Percentiles rank a stretch among this genome's conserved stretches.
These are phyloP conservation scores for Pichia ethanolica DNA, from an alignment of 805 yeast species.

Conservation along the genomic window DNA sequence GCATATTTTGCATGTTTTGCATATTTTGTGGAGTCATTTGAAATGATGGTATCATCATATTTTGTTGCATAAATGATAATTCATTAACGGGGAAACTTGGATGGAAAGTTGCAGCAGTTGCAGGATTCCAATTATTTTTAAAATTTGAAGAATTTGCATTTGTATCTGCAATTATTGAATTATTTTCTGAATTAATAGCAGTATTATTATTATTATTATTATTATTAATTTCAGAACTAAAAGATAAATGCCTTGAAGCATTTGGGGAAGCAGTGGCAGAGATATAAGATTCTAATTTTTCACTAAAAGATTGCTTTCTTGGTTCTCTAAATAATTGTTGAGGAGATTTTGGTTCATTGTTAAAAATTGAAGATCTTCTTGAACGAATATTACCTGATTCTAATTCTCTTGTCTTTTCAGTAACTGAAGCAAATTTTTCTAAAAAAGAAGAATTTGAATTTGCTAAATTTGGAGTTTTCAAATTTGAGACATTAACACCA, in stretches of 20 bases:
- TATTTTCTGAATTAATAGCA: conserved; percentile 25
- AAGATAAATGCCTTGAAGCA: conserved; percentile 24
- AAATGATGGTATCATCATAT: conserved; percentile 17
- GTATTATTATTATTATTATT: conserved; percentile 1
- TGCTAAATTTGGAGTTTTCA: conserved; percentile 14
- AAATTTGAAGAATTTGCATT: conserved; percentile 12
- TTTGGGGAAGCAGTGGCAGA: conserved; percentile 23
- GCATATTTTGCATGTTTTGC: too few relatives aligned
- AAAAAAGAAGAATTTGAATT: conserved; percentile 36
- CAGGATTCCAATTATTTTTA: conserved; percentile 57
- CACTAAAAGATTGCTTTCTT: conserved; percentile 46
- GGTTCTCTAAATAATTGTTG: conserved; percentile 26
- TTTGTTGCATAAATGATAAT: conserved; percentile 11
- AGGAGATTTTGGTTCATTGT: conserved; percentile 27
- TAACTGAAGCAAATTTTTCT: conserved; percentile 56
- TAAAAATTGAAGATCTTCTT: conserved; percentile 47
- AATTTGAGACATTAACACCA: conserved; percentile 31
- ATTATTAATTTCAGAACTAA: conserved; percentile 22
- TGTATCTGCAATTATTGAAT: conserved; percentile 26
- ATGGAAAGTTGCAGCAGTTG: conserved; percentile 51
- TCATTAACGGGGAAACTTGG: conserved; percentile 28
- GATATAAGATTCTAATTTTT: conserved; percentile 53
- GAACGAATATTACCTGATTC: conserved; percentile 34
- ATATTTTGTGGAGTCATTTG: conserved; percentile 19
- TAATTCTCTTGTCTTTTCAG: conserved; percentile 63